phyloP scores from a whole-genome alignment of 768 basidiomycete species.

The Astraeus odoratus region DNA sequence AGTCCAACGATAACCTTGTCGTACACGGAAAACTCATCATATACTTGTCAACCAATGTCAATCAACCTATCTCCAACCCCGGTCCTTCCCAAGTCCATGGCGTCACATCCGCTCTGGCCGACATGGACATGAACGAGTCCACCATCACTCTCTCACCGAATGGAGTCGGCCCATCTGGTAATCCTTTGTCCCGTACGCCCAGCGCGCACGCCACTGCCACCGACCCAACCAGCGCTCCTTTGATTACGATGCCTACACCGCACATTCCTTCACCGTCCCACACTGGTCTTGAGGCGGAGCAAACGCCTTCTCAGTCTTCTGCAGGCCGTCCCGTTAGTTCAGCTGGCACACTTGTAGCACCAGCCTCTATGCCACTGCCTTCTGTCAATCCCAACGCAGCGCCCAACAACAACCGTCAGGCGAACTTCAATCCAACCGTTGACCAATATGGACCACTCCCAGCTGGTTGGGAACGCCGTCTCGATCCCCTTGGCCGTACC shows the following conservation, averaged over 20 bases:
- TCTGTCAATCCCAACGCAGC: conserved; percentile 31
- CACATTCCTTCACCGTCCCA: conserved; percentile 21
- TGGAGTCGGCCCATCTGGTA: conserved; percentile 27
- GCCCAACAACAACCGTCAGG: conserved; percentile 46
- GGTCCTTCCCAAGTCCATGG: conserved; percentile 67
- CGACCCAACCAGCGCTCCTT: conserved; percentile 36
- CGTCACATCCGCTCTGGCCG: conserved; percentile 50
- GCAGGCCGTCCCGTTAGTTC: conserved; percentile 33
- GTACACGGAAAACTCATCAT: conserved; percentile 98
- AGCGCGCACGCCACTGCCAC: conserved; percentile 59
- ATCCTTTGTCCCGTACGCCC: conserved; percentile 50
- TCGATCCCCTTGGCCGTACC: conserved; percentile 91
- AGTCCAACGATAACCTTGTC: conserved; percentile 97
- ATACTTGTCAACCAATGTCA: conserved; percentile 89
- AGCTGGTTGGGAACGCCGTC: conserved; percentile 91
- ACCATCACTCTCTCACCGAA: conserved; percentile 50
- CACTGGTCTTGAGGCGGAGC: conserved; percentile 24
- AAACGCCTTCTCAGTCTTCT: conserved; percentile 15
- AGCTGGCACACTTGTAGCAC: conserved; percentile 16
- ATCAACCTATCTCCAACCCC: conserved; percentile 77
- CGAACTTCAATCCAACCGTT: conserved; percentile 90
- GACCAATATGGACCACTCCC: conserved; percentile 93
- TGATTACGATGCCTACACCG: conserved; percentile 35
- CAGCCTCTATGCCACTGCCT: conserved; percentile 15
- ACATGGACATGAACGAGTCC: conserved; percentile 56